Base-by-base conservation (phyloP, 169 alveolate genomes). In the Plasmodium coatneyi region DNA sequence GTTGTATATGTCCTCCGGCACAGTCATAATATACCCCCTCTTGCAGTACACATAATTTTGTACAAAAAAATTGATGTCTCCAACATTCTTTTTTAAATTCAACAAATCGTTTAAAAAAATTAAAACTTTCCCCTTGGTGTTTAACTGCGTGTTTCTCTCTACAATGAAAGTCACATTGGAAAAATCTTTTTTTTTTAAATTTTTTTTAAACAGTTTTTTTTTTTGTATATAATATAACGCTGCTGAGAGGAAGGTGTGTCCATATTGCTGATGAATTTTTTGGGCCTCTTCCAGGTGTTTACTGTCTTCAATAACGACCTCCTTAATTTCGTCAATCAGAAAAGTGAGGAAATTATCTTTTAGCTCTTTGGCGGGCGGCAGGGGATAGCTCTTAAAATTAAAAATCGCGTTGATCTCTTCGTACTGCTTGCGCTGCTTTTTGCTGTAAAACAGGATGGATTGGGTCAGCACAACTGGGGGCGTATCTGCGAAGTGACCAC, bases 221-320 rank as follows among this genome's bases (percentile, higher is more conserved):
- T 90, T 81, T 52, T 80, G 90, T 70, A 90, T 90, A 90, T 90
- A 90, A 49, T 90, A 71, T 90, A 90, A 76, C n/a, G 95, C 52
- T 16, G 95, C 95, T 9, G 95, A 90, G 39, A 90, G 70, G 74
- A 90, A 90, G 16, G 72, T 5, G 28, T 80, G 83, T 14, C 92
- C 95, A 80, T 90, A 90, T 36, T 90, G 80, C 70, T 90, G 71
- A 80, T 71, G 74, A 28, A 90, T 90, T 41, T 80, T 70, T 43
- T 80, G 22, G 22, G 95, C 95, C 54, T 90, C 95, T 49, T 80
- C 83, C 34, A 90, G 6, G 83, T 80, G 92, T 43, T 90, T 80
- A 49, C 46, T 28, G 82, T 71, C 91, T 52, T 90, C 92, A 30
- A 90, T 80, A 22, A 71, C 25, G 25, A 36, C 91, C 81, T 49